Evolutionary conservation across 2,329 filamentous ascomycete species (phyloP), one percentile per base, ranked within the genome.

Genomic region (Alternaria triticina): DNA sequence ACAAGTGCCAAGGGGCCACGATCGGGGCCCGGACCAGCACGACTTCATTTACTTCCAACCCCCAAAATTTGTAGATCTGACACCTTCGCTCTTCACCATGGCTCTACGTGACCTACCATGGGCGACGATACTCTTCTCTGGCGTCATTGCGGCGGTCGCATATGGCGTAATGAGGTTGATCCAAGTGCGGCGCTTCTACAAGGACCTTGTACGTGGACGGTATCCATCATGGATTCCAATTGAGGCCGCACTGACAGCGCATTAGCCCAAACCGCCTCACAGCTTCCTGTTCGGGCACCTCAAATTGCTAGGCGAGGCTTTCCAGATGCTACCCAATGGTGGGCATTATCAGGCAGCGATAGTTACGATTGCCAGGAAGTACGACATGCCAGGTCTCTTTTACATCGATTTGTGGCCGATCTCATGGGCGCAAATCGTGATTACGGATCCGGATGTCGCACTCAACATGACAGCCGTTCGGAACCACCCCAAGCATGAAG

Each of bases 391-490:
- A 1, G 68, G 74, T 8, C 64, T 80, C 25, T 84, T 81, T 69
- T 84, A 84, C 62, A 55, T 84, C 5, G 83, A 85, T 62, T 59
- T 81, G 3, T 85, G 82, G 82, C 83, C 83, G 0, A 44, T 81
- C 7, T 75, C 73, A 3, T 71, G 68, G 6, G 56, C 60, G 15
- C 67, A 73, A 12, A 36, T 75, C n/a, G 70, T 82, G 10, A 74
- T 83, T 3, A 74, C 77, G 20, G 77, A 81, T 56, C 76, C 80
- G 6, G 77, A 81, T n/a, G 64, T 81, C 36, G 72, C 78, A 10
- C 69, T 78, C 4, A 71, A 84, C 25, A 67, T 83, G 52, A 81
- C 79, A 1, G 73, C 78, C 12, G 43, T 69, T 20, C 72, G 74
- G 17, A 75, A 73, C 22, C 71, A 77, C 40, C 76, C 76, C 17